Evolutionary conservation across 2,329 filamentous ascomycete species (phyloP).

Genomic region (Colletotrichum sp.): DNA sequence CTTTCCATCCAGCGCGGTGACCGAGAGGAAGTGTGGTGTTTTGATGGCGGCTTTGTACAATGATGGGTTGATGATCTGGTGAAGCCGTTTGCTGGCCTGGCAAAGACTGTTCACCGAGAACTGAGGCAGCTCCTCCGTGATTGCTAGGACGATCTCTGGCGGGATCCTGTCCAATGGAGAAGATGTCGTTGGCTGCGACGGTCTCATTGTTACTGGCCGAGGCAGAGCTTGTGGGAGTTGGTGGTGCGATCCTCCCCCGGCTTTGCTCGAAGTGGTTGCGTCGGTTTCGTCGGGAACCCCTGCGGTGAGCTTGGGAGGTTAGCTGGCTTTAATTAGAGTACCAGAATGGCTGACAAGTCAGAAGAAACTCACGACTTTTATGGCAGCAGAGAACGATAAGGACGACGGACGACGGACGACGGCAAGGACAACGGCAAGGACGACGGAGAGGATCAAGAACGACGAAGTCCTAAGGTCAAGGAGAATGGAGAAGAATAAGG

Average conservation of each 20-base stretch:
- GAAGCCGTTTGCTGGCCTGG: not conserved
- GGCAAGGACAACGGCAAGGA: not conserved
- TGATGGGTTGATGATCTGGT: not conserved
- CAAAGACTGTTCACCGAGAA: not conserved
- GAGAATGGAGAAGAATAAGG: too few species aligned
- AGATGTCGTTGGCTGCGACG: rapidly evolving
- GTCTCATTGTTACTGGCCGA: not conserved
- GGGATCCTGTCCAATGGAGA: rapidly evolving
- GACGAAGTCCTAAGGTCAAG: too few species aligned
- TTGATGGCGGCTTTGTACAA: not conserved
- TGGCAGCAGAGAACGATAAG: too few species aligned
- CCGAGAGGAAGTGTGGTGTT: not conserved
- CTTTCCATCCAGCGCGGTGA: not conserved
- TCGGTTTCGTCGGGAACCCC: too few species aligned
- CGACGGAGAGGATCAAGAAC: not conserved
- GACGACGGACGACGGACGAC: too few species aligned
- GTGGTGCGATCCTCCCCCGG: too few species aligned
- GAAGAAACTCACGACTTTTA: too few species aligned
- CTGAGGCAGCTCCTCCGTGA: rapidly evolving
- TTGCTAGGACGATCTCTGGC: not conserved
- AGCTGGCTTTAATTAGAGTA: too few species aligned
- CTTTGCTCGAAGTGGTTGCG: too few species aligned
- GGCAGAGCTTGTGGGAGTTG: too few species aligned
- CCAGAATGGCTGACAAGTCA: too few species aligned
- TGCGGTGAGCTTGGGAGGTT: too few species aligned